Base-by-base conservation (phyloP, 495 filamentous ascomycete genomes). In the Ascodesmis nigricans region DNA sequence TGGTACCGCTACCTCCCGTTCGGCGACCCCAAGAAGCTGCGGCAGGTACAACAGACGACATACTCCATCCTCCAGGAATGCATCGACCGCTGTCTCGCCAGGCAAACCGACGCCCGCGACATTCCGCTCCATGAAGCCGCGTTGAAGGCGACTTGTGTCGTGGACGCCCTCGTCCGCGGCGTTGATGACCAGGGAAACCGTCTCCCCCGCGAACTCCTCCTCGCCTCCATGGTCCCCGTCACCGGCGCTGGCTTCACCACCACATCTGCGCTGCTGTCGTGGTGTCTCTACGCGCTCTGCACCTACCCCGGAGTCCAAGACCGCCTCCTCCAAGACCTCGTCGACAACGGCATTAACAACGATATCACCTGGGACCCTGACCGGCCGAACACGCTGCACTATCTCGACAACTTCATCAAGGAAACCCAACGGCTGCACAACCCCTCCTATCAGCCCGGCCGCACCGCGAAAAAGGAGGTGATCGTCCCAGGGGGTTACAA, bases 391-490 rank as follows among this genome's bases (percentile, higher is more conserved):
- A 35, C 36, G 8, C 47, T 69, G 9, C 35, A 40, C 1, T 66
- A 60, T 40, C 54, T 65, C n/a, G 65, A 66, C 37, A 61, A 59
- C 14, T 66, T 58, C 43, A 53, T 71, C 55, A 67, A 71, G 47
- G 67, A 70, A 45, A 61, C 56, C 0, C 66, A 65, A 38, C 57
- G 66, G 1, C 53, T 57, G 3, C 65, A 70, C 52, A 67, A 64
- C 34, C 58, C 67, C 1, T 60, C 57, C 4, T 70, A 60, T 49
- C 65, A 70, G 39, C 59, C 67, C 0, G 64, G 54, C 1, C 60
- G 67, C 5, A 69, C 58, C 1, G 51, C 64, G 9, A 60, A 60
- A 37, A 44, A 44, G 0, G 65, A 69, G 31, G 40, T 65, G 3
- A 49, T 69, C 10, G 47, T 71, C 0, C 67, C 67, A 0, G 65